Conservation (phyloP, 2,329 filamentous ascomycete genomes). For the Ophiocordyceps sinensis region DNA sequence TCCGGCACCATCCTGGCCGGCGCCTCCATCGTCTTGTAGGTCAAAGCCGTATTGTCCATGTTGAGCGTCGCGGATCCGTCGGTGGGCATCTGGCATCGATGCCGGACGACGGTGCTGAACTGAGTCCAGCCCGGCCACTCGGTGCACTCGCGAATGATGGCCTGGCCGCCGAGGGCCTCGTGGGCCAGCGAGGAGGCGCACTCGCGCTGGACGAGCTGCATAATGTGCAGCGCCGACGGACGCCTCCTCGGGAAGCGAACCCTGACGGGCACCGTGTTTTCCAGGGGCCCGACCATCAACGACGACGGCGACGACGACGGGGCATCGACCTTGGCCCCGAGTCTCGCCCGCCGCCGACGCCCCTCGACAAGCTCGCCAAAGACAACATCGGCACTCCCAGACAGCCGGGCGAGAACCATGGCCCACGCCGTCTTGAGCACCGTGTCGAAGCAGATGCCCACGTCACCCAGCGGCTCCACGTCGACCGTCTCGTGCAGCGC, state of each 20-base stretch:
- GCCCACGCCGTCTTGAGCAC: constrained; percentile 45
- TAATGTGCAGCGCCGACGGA: constrained; percentile 32
- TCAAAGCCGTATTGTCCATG: constrained; percentile 30
- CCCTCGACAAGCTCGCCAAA: constrained; percentile 40
- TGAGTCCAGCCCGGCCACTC: constrained; percentile 37
- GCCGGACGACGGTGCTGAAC: constrained; percentile 40
- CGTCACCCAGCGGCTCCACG: constrained; percentile 24
- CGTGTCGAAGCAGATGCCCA: constrained; percentile 33
- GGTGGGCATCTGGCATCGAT: constrained; percentile 17
- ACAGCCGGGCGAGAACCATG: constrained; percentile 35
- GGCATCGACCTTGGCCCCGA: constrained; percentile 11
- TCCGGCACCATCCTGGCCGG: constrained; percentile 27
- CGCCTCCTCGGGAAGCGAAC: constrained; percentile 28
- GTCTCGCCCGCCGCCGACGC: constrained; percentile 28
- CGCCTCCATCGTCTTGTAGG: constrained; percentile 25
- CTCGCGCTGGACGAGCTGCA: constrained; percentile 34
- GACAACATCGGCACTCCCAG: constrained; percentile 33
- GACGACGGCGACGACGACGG: constrained; percentile 28
- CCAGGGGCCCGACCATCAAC: constrained; percentile 27
- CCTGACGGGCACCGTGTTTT: constrained; percentile 34
- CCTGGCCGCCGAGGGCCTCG: constrained; percentile 34
- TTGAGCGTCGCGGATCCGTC: constrained; percentile 27
- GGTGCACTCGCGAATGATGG: constrained; percentile 39
- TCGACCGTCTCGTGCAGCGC: constrained; percentile 25
- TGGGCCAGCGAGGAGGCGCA: constrained; percentile 30